Evolutionary conservation across 192 early-diverging fungal genomes (phyloP).

Genomic region (Backusella tarrabulga): DNA sequence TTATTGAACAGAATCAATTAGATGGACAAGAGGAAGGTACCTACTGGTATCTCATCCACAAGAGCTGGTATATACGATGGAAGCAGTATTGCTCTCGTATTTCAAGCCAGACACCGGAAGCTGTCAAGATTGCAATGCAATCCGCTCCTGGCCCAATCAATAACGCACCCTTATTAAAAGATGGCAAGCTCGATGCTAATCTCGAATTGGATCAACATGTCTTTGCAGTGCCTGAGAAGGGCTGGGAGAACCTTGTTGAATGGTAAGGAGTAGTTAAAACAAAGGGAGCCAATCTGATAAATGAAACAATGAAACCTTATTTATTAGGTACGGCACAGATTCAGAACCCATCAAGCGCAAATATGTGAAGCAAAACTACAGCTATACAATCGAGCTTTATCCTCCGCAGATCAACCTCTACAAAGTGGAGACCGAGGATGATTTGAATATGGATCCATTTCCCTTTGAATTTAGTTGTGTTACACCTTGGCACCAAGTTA

Average conservation of each 20-base stretch:
- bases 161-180: slow-evolving; percentile 38
- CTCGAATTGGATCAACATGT: slow-evolving; percentile 35
- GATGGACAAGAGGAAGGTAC: slow-evolving; percentile 26
- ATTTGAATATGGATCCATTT: slow-evolving; percentile 8
- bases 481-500: not conserved
- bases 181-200: slow-evolving; percentile 36
- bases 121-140: slow-evolving; percentile 5
- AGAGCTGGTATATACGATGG: slow-evolving; percentile 48
- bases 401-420: slow-evolving; percentile 41
- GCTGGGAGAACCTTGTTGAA: slow-evolving; percentile 45
- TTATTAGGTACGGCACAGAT: slow-evolving; percentile 40
- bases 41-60: slow-evolving; percentile 49
- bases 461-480: not conserved
- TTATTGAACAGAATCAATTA: slow-evolving; percentile 27
- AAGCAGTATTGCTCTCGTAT: slow-evolving; percentile 42
- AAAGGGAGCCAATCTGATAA: not conserved
- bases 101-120: not conserved
- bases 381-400: slow-evolving; percentile 33
- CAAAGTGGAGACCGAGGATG: slow-evolving; percentile 18
- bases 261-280: slow-evolving; percentile 35
- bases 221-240: slow-evolving; percentile 41
- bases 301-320: slow-evolving; percentile 13
- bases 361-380: slow-evolving; percentile 30
- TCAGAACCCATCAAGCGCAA: slow-evolving; percentile 38
- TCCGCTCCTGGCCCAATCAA: slow-evolving; percentile 46